Conservation (phyloP, 352 stramenopile genomes). For the Globisporangium solare region DNA sequence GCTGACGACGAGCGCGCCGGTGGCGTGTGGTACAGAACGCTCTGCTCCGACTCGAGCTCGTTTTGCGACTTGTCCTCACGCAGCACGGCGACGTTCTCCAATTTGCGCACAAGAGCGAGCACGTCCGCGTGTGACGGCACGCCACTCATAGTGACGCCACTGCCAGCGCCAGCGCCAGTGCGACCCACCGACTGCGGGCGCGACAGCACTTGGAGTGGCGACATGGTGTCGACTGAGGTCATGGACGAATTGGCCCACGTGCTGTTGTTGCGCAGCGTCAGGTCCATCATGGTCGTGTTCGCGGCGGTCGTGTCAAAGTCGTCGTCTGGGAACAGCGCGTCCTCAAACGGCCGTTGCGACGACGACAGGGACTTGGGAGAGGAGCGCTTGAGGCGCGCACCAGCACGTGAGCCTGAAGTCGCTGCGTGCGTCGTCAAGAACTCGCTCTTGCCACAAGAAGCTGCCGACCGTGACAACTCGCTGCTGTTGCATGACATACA, state of each 20-base stretch:
- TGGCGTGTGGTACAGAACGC: constrained; percentile 7
- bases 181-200: constrained; percentile 10
- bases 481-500: constrained; percentile 24
- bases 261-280: constrained; percentile 18
- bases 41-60: constrained; percentile 11
- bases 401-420: too few relatives aligned
- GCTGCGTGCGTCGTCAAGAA: too few relatives aligned
- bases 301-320: constrained; percentile 19
- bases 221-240: constrained; percentile 28
- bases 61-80: not conserved
- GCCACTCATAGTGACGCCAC: not conserved
- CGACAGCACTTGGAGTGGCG: constrained; percentile 9
- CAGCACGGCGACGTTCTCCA: constrained; percentile 8
- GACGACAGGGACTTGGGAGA: constrained; percentile 20
- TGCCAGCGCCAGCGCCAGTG: not conserved
- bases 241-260: constrained; percentile 34
- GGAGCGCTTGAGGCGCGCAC: too few relatives aligned
- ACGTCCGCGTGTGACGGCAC: constrained; percentile 13
- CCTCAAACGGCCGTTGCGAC: constrained; percentile 19
- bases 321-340: constrained; percentile 28
- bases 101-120: constrained; percentile 18
- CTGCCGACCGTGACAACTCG: constrained; percentile 10
- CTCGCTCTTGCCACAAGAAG: too few relatives aligned
- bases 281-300: constrained; percentile 8
- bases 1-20: constrained; percentile 3